Evolutionary conservation across 352 stramenopile genomes (phyloP), one percentile per base, ranked within the genome.

Genomic region (Phytophthora idaei): DNA sequence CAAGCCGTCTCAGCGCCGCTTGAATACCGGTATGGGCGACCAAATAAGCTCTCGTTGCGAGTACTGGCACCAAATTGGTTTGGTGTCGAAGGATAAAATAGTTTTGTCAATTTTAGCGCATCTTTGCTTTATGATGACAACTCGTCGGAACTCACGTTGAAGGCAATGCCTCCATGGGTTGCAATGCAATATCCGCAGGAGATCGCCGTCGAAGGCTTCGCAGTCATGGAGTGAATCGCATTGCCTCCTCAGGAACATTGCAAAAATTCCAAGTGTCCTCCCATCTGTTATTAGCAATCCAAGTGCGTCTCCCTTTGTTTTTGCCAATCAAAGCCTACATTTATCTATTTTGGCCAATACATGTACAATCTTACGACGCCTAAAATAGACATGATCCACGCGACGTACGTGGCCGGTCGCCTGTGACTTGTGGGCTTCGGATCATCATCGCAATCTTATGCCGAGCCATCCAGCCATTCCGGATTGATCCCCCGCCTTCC

Each of bases 381-480:
- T 8, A 44, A 41, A 42, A 45, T 45, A 45, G 34, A 47, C 50
- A 21, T 21, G 17, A 21, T 21, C 17, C 17, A 21, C 17, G 28
- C 21, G 17, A 45, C 34, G 50, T 57, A 57, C 50, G 50, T 57
- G 48, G 48, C 48, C 48, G 28, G 50, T 57, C 25, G 36, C 50
- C 54, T 61, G 54, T 11, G 54, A 61, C 54, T 25, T 53, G 42
- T 61, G 54, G 44, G 41, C 27, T 45, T 27, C 36, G n/a, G 29
- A 11, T 31, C n/a, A 39, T 61, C 25, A 42, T 25, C 15, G 31
- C 21, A 15, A 14, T 28, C 14, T 61, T 12, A 52, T 61, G 48
- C 36, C 29, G 17, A 29, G 29, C 34, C 9, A 31, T 46, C 58
- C 64, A 73, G 46, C 50, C 55, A 71, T 42, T 42, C 36, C 11